Evolutionary conservation across 1,284 basidiomycete species (phyloP).

Genomic region (Ustilago bromivora): DNA sequence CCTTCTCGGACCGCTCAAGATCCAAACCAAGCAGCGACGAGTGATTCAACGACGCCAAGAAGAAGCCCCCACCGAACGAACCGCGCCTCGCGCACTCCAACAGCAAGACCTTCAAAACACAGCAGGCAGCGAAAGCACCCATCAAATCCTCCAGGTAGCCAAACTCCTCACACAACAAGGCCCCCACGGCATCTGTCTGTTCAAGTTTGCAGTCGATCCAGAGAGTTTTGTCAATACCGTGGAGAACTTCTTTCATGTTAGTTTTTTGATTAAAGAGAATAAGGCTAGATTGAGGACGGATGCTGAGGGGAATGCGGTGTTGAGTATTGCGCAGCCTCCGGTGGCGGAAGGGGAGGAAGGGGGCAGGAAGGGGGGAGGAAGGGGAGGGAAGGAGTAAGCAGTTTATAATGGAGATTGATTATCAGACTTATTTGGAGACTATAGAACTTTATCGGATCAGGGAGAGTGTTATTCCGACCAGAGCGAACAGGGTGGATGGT

Average conservation of each 20-base stretch:
- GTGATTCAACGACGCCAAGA: constrained; percentile 8
- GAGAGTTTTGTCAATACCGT: constrained; percentile 88
- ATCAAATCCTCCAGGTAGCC: constrained; percentile 62
- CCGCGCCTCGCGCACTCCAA: constrained; percentile 41
- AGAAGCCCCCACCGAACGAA: constrained; percentile 28
- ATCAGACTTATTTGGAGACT: constrained; percentile 82
- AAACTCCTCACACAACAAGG: constrained; percentile 71
- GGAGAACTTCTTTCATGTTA: constrained; percentile 92
- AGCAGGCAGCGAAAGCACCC: constrained; percentile 60
- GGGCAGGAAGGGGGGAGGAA: not conserved
- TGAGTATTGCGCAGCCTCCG: constrained; percentile 73
- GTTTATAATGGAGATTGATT: constrained; percentile 86
- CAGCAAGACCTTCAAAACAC: constrained; percentile 55
- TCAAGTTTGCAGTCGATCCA: constrained; percentile 86
- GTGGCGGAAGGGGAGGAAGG: not conserved
- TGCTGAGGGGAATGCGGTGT: constrained; percentile 78
- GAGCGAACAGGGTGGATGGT: constrained; percentile 29
- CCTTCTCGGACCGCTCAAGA: constrained; percentile 64
- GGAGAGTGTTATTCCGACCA: constrained; percentile 72
- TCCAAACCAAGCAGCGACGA: constrained; percentile 41
- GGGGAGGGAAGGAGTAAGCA: constrained; percentile 76
- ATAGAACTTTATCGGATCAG: constrained; percentile 84
- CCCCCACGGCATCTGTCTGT: constrained; percentile 76
- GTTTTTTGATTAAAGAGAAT: constrained; percentile 87
- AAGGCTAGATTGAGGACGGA: constrained; percentile 74